Evolutionary conservation across 805 yeast species (phyloP).

Genomic region (Nakazawaea siamensis): DNA sequence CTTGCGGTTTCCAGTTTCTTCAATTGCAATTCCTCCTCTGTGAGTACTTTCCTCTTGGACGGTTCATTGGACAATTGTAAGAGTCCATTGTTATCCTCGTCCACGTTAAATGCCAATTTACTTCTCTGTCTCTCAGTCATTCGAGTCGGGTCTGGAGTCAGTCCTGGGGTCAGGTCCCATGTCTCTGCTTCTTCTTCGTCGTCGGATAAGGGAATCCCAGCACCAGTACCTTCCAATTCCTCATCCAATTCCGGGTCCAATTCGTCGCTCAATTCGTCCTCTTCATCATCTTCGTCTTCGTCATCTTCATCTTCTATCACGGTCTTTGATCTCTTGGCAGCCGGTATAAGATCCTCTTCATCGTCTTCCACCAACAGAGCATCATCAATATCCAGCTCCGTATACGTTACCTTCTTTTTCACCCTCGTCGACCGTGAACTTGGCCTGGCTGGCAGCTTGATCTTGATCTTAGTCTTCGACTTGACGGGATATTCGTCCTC

Average conservation of each 20-base stretch:
- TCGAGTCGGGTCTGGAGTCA: constrained; percentile 33
- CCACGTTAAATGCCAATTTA: constrained; percentile 18
- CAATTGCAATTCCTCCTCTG: constrained; percentile 78
- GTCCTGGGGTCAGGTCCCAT: constrained; percentile 22
- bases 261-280: neutral
- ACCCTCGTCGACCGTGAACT: too few species aligned
- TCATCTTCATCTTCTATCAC: constrained; percentile 2
- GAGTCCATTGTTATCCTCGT: constrained; percentile 16
- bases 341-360: constrained; percentile 9
- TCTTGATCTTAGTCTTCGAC: too few species aligned
- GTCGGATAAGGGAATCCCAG: constrained; percentile 12
- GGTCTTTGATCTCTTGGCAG: constrained; percentile 14
- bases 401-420: too few species aligned
- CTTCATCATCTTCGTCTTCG: constrained; percentile 1
- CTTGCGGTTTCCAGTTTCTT: constrained; percentile 85
- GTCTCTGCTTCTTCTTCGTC: constrained; percentile 14
- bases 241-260: neutral
- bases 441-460: too few species aligned
- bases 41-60: constrained; percentile 45
- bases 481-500: too few species aligned
- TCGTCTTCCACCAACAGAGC: too few species aligned
- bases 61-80: constrained; percentile 30
- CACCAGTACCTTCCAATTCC: constrained; percentile 14
- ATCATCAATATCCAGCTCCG: too few species aligned
- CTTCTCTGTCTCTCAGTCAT: constrained; percentile 54